Conservation (phyloP, 768 basidiomycete species). For the Cystofilobasidium capitatum region DNA sequence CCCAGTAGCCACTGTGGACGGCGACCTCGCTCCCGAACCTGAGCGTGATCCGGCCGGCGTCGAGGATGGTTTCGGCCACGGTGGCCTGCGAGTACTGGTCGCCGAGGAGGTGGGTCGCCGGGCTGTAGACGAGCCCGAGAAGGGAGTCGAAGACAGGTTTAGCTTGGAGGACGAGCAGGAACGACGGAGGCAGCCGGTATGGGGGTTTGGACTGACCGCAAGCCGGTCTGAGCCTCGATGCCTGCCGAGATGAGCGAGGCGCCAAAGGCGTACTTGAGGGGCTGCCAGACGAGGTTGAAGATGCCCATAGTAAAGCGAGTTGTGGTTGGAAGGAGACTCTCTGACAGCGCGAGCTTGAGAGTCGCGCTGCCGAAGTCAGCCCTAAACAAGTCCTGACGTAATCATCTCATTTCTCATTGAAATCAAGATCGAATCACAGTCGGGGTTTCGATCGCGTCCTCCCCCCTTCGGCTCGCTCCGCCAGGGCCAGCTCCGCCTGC, state of each 20-base stretch:
- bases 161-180: neutral
- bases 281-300: slow-evolving; percentile 16
- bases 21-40: slow-evolving; percentile 4
- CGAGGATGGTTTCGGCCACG: slow-evolving; percentile 6
- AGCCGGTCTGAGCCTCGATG: slow-evolving; percentile 21
- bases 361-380: neutral
- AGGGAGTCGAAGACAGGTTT: neutral
- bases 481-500: too few relatives aligned
- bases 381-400: too few relatives aligned
- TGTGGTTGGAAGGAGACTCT: neutral
- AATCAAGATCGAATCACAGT: too few relatives aligned
- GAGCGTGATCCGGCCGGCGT: slow-evolving; percentile 11
- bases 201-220: slow-evolving; percentile 7
- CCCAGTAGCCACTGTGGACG: slow-evolving; percentile 4
- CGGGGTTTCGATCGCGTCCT: too few relatives aligned
- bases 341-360: neutral
- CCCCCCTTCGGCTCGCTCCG: too few relatives aligned
- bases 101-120: slow-evolving; percentile 18
- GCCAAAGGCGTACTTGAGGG: slow-evolving; percentile 12
- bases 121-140: neutral
- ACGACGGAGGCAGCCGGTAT: neutral
- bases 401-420: too few relatives aligned
- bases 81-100: slow-evolving; percentile 17
- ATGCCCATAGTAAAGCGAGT: neutral
- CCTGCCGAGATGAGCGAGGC: neutral